These are phyloP conservation scores for Psophocarpus tetragonolobus DNA, from an alignment of 306 rosid genomes.

Conservation along the genomic window DNA sequence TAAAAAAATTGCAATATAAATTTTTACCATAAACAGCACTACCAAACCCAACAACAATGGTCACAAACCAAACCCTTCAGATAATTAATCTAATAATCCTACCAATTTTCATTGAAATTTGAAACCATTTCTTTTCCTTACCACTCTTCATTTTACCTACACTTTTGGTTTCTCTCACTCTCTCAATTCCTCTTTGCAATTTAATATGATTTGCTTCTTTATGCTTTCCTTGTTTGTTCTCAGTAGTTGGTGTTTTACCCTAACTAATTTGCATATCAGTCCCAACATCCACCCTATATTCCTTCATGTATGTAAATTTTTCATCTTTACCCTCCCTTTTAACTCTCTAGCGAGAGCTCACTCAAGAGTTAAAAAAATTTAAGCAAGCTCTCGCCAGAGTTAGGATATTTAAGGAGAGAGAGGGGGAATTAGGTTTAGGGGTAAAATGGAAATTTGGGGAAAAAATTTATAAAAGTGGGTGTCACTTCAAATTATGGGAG, in stretches of 20 bases:
- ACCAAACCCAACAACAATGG: conserved; percentile 54
- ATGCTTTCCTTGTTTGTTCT: conserved; percentile 1
- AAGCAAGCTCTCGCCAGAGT: no score
- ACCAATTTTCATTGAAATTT: not conserved
- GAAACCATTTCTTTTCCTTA: not conserved
- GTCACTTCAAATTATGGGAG: no score
- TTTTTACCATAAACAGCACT: no score
- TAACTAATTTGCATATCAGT: conserved; percentile 63
- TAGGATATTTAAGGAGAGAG: no score
- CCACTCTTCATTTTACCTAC: conserved; percentile 19
- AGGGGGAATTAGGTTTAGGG: no score
- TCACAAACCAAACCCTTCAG: conserved; percentile 59
- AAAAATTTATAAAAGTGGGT: no score
- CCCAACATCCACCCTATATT: conserved; percentile 82
- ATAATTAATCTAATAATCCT: conserved; percentile 33
- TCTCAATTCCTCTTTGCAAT: not conserved
- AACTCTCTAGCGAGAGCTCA: no score
- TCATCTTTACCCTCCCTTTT: conserved; percentile 26
- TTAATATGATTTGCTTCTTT: not conserved
- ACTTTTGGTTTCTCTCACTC: not conserved
- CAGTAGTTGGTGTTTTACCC: conserved; percentile 60
- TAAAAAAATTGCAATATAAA: no score
- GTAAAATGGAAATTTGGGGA: no score
- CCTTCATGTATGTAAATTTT: conserved; percentile 69
- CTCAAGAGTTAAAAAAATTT: no score